These are phyloP conservation scores for Catharanthus roseus DNA, from an alignment of 257 asterid species.

Conservation along the genomic window DNA sequence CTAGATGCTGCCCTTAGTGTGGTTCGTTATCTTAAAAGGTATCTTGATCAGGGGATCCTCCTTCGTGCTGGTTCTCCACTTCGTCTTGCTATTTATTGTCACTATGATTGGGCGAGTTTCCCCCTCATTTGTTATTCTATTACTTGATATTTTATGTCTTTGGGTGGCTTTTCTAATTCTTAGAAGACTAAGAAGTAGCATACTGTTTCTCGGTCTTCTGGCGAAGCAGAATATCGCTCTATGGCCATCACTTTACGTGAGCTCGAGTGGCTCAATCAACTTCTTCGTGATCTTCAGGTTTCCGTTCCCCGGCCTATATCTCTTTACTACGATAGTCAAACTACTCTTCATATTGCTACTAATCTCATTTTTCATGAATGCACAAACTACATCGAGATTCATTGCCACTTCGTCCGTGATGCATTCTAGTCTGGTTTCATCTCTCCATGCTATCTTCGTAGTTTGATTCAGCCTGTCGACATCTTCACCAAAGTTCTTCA, in stretches of 20 bases:
- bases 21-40: background rate
- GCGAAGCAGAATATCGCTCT: background rate
- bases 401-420: too few relatives aligned
- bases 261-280: background rate
- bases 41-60: background rate
- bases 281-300: background rate
- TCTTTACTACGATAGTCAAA: background rate
- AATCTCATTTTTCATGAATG: background rate
- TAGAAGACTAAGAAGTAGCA: too few relatives aligned
- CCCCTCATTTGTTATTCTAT: background rate
- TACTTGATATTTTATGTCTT: background rate
- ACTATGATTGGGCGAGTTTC: background rate
- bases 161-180: background rate
- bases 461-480: background rate
- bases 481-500: background rate
- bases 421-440: background rate
- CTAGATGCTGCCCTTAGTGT: background rate
- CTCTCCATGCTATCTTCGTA: background rate
- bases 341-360: background rate
- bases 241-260: background rate
- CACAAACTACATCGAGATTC: background rate
- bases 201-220: too few relatives aligned
- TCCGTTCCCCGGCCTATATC: too few relatives aligned
- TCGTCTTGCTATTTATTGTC: background rate
- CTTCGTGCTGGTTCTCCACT: background rate